A percentile compares a stretch with the other conserved stretches of the same genome.
Conservation (phyloP, 768 basidiomycete genomes). For the Tricholoma sp. region DNA sequence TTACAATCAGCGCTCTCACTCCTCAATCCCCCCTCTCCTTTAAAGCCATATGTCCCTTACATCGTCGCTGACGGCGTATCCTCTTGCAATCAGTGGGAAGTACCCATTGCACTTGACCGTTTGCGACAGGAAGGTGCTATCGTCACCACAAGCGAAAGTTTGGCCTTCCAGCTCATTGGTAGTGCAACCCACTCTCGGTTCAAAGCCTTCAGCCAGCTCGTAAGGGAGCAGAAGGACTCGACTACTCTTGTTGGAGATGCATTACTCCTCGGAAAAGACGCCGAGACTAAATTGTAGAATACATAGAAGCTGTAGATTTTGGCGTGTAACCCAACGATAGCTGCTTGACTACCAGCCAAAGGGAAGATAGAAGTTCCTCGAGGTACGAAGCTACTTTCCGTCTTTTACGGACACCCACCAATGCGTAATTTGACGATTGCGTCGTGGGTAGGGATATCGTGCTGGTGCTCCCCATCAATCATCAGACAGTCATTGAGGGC, state of each 20-base stretch:
- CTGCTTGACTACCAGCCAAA: too few species aligned
- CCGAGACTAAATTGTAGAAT: background rate
- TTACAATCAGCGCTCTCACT: conserved; percentile 47
- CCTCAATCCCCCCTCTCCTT: conserved; percentile 26
- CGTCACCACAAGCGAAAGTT: conserved; percentile 16
- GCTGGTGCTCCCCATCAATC: too few species aligned
- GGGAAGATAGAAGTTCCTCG: too few species aligned
- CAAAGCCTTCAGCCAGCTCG: conserved; percentile 16
- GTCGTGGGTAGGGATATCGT: too few species aligned
- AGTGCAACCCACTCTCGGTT: conserved; percentile 16
- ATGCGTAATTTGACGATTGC: too few species aligned
- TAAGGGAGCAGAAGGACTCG: conserved; percentile 16
- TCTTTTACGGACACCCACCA: too few species aligned
- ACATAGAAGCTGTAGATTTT: too few species aligned
- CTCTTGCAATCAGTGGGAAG: conserved; percentile 18
- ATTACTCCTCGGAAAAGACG: conserved; percentile 4
- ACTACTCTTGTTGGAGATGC: conserved; percentile 17
- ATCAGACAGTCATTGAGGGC: too few species aligned
- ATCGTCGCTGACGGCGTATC: conserved; percentile 18
- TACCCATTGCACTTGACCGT: conserved; percentile 16
- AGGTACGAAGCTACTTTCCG: too few species aligned
- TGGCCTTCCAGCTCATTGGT: conserved; percentile 18
- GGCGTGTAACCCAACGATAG: too few species aligned
- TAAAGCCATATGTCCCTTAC: conserved; percentile 15
- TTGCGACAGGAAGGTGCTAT: conserved; percentile 16